These are phyloP conservation scores for Paramecium sexaurelia DNA, from an alignment of 73 alveolate genomes.

Conservation along the genomic window DNA sequence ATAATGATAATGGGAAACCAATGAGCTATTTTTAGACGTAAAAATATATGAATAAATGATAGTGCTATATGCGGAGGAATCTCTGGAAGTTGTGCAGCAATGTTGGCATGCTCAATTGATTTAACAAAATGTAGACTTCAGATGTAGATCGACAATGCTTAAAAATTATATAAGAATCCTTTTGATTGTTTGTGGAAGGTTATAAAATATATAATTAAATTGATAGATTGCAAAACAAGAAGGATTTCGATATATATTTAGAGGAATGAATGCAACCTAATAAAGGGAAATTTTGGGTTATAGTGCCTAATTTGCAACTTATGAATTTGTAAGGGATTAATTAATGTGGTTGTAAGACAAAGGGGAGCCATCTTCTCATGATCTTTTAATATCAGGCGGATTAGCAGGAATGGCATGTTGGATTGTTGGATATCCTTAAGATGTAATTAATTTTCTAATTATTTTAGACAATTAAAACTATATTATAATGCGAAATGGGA, in stretches of 20 bases:
- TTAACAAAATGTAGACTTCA: constrained; percentile 74
- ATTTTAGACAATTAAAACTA: constrained; percentile 66
- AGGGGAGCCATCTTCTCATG: constrained; percentile 51
- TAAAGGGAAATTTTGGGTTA: constrained; percentile 62
- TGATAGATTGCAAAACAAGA: constrained; percentile 40
- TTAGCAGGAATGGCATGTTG: constrained; percentile 68
- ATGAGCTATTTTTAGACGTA: constrained; percentile 47
- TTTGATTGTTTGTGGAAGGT: constrained; percentile 49
- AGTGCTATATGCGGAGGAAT: constrained; percentile 70
- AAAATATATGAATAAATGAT: not conserved
- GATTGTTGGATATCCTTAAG: constrained; percentile 65
- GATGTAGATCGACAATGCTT: constrained; percentile 60
- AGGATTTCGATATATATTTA: constrained; percentile 53
- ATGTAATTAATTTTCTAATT: not conserved
- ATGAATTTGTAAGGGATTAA: constrained; percentile 50
- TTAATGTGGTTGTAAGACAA: constrained; percentile 20
- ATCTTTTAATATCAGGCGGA: constrained; percentile 57
- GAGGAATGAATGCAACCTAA: constrained; percentile 67
- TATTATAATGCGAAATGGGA: constrained; percentile 63
- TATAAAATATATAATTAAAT: not conserved
- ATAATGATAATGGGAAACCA: not conserved
- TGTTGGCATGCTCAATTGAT: constrained; percentile 69
- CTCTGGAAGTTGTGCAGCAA: constrained; percentile 69
- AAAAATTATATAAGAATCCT: constrained; percentile 55
- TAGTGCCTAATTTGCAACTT: constrained; percentile 62